Evolutionary conservation across 2,329 filamentous ascomycete genomes (phyloP), one percentile per base, ranked within the genome.

Genomic region (Xylaria polymorpha): DNA sequence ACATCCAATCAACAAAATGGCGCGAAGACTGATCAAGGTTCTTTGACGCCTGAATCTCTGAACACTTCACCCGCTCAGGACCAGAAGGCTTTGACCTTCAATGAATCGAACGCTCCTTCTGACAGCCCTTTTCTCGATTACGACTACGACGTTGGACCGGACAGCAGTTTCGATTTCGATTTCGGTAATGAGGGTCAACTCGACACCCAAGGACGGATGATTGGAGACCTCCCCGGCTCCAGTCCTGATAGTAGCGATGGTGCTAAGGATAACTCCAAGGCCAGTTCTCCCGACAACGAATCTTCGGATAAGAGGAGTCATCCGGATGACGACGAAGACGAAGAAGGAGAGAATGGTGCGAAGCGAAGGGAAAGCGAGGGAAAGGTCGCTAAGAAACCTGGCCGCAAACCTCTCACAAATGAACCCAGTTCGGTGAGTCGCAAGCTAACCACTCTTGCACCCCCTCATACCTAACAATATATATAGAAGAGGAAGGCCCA

Each of bases 301-400:
- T 85, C 81, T 44, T 85, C 85, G 8, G 90, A 92, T 67, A 95
- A 95, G 83, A 86, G 92, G 71, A 90, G 91, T 78, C 91, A 90
- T 76, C 90, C 90, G 0, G 90, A 91, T 58, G 88, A 90, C 39
- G 88, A 92, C 14, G 90, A 90, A 1, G 91, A 92, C 6, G 92
- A 87, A n/a, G 81, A 83, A 64, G 83, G 82, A 64, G 74, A 81
- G 68, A 72, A 76, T 51, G 82, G 83, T 18, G 81, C 85, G 67
- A 96, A 94, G 84, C 88, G 94, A 72, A 89, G 92, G 69, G 94
- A 97, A 81, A 89, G 91, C 67, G 90, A 94, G 65, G 93, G 94
- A 53, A 97, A 96, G 82, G 86, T 91, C 51, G 89, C 93, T 29
- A 98, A 98, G 88, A 99, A 98, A 83, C 95, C 96, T 4, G 96